Evolutionary conservation across 441 rosid genomes (phyloP).

Genomic region (Populus hybrid): DNA sequence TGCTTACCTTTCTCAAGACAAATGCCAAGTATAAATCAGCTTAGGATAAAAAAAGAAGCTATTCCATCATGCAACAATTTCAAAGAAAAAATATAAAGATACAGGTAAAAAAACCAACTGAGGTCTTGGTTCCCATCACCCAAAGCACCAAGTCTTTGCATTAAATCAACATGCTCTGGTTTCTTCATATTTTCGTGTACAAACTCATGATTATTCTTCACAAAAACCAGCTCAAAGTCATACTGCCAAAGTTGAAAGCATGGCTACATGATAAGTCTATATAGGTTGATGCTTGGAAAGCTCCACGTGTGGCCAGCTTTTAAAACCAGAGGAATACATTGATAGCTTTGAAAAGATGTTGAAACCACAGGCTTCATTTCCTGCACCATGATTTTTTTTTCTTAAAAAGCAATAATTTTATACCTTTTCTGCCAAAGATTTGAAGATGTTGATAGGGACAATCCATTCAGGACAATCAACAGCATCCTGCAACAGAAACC

Average conservation of each 20-base stretch:
- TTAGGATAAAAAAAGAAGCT: neutral
- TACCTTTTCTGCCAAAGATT: slow-evolving; percentile 93
- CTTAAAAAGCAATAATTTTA: slow-evolving; percentile 3
- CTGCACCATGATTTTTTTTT: neutral
- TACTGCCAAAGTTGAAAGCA: slow-evolving; percentile 48
- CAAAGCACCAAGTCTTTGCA: slow-evolving; percentile 92
- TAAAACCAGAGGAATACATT: neutral
- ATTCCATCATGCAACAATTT: neutral
- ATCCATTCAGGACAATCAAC: slow-evolving; percentile 99
- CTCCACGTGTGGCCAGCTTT: neutral
- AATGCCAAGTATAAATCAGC: slow-evolving; percentile 84
- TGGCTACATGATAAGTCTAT: neutral
- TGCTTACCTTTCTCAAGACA: slow-evolving; percentile 77
- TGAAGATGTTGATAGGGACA: slow-evolving; percentile 88
- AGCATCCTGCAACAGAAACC: slow-evolving; percentile 62
- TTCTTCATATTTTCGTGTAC: slow-evolving; percentile 78
- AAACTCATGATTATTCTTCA: slow-evolving; percentile 92
- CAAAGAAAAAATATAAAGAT: neutral
- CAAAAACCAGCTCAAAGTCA: slow-evolving; percentile 81
- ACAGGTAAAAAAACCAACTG: slow-evolving; percentile 40
- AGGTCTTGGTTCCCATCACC: slow-evolving; percentile 95
- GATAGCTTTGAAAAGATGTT: neutral
- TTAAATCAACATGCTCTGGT: slow-evolving; percentile 72
- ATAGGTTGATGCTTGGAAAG: neutral
- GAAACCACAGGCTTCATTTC: slow-evolving; percentile 4